Conservation (phyloP, 805 yeast species). For the Saccharomyces eubayanus region DNA sequence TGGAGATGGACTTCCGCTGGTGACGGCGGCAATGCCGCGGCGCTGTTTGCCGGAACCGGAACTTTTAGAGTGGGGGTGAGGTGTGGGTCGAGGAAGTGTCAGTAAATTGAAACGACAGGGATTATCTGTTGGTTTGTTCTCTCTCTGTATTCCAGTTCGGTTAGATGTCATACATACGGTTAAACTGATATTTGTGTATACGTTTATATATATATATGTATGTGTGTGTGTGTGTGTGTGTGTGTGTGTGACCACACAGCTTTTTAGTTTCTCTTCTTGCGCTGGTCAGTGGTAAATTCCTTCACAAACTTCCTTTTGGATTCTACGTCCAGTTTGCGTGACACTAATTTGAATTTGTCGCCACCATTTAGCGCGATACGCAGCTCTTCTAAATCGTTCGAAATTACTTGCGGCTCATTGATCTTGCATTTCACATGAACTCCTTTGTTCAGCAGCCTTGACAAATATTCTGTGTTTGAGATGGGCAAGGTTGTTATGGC, state of each 20-base stretch:
- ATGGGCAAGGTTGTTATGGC: slow-evolving; percentile 29
- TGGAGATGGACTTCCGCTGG: neutral
- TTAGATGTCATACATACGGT: neutral
- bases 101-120: neutral
- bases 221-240: neutral
- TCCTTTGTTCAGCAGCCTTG: slow-evolving; percentile 15
- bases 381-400: slow-evolving; percentile 19
- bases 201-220: neutral
- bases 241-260: too few species aligned
- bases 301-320: slow-evolving; percentile 40
- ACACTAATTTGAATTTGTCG: slow-evolving; percentile 44
- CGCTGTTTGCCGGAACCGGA: neutral
- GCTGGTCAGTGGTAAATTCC: slow-evolving; percentile 18
- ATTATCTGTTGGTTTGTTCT: neutral
- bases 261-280: neutral
- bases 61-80: neutral
- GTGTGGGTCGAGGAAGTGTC: neutral
- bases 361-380: slow-evolving; percentile 32
- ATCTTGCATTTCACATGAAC: slow-evolving; percentile 19
- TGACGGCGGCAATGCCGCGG: neutral
- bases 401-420: slow-evolving; percentile 16
- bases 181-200: neutral
- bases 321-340: slow-evolving; percentile 35
- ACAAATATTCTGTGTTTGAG: slow-evolving; percentile 10
- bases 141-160: neutral